These are phyloP conservation scores for Luvunga scandens DNA, from an alignment of 345 rosid genomes.

Conservation along the genomic window DNA sequence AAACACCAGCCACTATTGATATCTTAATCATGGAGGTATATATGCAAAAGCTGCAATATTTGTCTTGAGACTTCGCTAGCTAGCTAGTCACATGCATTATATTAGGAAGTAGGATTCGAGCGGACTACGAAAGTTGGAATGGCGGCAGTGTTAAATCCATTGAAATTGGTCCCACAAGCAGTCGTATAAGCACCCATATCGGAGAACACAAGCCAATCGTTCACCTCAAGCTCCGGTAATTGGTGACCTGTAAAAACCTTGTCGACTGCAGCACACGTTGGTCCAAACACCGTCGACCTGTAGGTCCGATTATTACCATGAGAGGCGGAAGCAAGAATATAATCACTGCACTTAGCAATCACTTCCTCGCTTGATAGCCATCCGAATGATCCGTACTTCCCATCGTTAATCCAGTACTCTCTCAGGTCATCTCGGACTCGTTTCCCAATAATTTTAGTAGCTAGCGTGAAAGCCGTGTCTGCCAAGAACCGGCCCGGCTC, in stretches of 20 bases:
- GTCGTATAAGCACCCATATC: conserved; percentile 38
- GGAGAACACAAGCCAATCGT: conserved; percentile 32
- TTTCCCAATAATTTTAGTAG: conserved; percentile 25
- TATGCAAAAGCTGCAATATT: too few species aligned
- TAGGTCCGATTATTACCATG: neutral
- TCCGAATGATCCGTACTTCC: conserved; percentile 22
- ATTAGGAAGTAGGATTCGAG: neutral
- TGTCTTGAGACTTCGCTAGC: too few species aligned
- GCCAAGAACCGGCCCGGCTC: conserved; percentile 33
- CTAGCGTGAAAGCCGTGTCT: conserved; percentile 28
- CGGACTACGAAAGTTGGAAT: conserved; percentile 19
- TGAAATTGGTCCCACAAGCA: conserved; percentile 23
- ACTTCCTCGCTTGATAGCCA: neutral
- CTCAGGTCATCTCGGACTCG: neutral
- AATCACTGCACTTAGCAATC: neutral
- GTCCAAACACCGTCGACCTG: conserved; percentile 35
- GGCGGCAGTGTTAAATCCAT: conserved; percentile 23
- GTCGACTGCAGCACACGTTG: conserved; percentile 34
- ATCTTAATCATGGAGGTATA: too few species aligned
- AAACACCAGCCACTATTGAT: too few species aligned
- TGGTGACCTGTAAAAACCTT: conserved; percentile 18
- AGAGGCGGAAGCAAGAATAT: neutral
- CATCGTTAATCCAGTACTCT: conserved; percentile 41
- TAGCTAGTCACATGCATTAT: neutral
- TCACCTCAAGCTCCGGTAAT: conserved; percentile 28